Evolutionary conservation across 2,329 filamentous ascomycete genomes (phyloP).

Genomic region (Cercospora zeina): DNA sequence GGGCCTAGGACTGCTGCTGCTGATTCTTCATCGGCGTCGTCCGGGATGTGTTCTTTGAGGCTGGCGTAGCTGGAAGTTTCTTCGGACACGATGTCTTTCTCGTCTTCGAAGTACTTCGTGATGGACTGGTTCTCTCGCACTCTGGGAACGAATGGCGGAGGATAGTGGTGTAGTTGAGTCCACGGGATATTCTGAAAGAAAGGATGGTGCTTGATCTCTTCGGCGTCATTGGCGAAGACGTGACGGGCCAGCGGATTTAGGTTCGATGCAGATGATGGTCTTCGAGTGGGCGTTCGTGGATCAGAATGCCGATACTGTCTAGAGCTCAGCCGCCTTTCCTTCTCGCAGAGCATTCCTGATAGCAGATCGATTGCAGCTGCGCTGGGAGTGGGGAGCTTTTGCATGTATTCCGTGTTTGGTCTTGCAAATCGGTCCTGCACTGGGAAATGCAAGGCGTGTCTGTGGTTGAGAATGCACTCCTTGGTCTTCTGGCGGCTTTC

Average conservation of each 20-base stretch:
- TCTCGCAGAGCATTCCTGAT: conserved; percentile 68
- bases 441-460: conserved; percentile 70
- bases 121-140: conserved; percentile 55
- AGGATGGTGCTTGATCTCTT: conserved; percentile 83
- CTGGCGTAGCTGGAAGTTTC: conserved; percentile 34
- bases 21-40: conserved; percentile 21
- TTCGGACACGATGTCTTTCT: conserved; percentile 62
- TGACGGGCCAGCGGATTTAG: conserved; percentile 40
- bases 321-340: conserved; percentile 73
- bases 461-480: conserved; percentile 76
- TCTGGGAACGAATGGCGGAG: conserved; percentile 77
- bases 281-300: conserved; percentile 35
- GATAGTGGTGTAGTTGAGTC: conserved; percentile 68
- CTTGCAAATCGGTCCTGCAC: conserved; percentile 53
- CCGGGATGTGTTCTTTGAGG: conserved; percentile 29
- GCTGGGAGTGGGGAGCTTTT: conserved; percentile 57
- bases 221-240: conserved; percentile 80
- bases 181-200: conserved; percentile 82
- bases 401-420: conserved; percentile 48
- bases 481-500: conserved; percentile 83
- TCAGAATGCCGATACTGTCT: conserved; percentile 68
- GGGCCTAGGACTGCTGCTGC: conserved; percentile 19
- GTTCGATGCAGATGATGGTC: conserved; percentile 50
- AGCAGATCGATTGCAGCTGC: conserved; percentile 76
- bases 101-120: conserved; percentile 88